Conservation (phyloP, 257 asterid genomes). For the Orobanche coerulescens region DNA sequence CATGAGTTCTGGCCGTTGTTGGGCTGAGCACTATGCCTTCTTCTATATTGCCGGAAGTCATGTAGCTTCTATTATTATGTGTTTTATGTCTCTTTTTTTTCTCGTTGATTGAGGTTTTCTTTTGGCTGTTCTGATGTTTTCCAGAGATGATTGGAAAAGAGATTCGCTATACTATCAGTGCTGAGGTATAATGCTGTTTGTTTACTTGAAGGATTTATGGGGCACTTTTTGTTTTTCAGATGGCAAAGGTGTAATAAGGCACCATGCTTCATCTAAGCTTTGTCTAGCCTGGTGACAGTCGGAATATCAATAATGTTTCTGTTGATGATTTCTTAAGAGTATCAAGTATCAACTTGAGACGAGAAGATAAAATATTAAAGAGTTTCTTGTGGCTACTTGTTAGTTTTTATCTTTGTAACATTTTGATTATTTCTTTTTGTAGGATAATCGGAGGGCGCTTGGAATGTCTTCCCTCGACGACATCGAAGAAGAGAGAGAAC, state of each 20-base stretch:
- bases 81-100: neutral
- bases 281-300: neutral
- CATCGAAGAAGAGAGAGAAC: constrained; percentile 76
- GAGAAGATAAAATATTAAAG: too few species aligned
- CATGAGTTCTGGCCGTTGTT: too few species aligned
- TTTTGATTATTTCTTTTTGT: neutral
- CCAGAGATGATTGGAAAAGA: constrained; percentile 49
- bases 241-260: too few species aligned
- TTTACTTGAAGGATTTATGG: neutral
- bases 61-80: neutral
- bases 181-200: constrained; percentile 50
- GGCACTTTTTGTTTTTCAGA: too few species aligned
- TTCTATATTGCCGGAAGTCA: neutral
- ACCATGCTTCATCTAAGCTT: neutral
- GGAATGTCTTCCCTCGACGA: constrained; percentile 76
- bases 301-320: too few species aligned
- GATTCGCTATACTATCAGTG: constrained; percentile 49
- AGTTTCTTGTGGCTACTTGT: too few species aligned
- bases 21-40: too few species aligned
- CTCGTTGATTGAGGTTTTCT: constrained; percentile 17
- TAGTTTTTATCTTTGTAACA: neutral
- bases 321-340: too few species aligned
- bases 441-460: constrained; percentile 78
- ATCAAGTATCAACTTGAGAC: too few species aligned
- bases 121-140: constrained; percentile 9